These are phyloP conservation scores for Mycena belliarum DNA, from an alignment of 768 basidiomycete species.

Conservation along the genomic window DNA sequence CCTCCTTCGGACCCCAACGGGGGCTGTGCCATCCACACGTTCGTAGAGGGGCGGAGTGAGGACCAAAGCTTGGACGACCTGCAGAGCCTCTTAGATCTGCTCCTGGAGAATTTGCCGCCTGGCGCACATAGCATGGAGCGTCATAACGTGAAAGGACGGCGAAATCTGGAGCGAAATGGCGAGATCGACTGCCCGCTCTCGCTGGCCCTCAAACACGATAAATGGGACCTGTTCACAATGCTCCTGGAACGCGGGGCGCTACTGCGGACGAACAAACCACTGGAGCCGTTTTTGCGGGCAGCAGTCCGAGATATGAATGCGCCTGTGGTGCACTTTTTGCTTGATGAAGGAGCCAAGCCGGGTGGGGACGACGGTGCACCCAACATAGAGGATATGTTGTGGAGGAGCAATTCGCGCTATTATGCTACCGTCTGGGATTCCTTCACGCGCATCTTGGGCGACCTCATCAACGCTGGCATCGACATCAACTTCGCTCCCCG, in stretches of 20 bases:
- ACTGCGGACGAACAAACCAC: slow-evolving; percentile 1
- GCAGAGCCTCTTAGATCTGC: slow-evolving; percentile 8
- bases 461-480: neutral
- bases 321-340: neutral
- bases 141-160: too few species aligned
- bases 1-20: neutral
- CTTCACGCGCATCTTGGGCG: neutral
- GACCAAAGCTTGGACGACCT: neutral
- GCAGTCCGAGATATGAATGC: neutral
- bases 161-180: neutral
- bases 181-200: slow-evolving; percentile 10
- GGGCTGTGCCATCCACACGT: neutral
- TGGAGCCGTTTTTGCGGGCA: neutral
- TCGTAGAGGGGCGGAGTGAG: neutral
- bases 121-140: slow-evolving; percentile 14
- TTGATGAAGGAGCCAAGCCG: slow-evolving; percentile 1
- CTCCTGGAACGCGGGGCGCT: slow-evolving; percentile 9
- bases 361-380: too few species aligned
- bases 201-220: slow-evolving; percentile 2
- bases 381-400: too few species aligned
- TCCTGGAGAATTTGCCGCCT: slow-evolving; percentile 1
- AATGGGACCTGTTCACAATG: slow-evolving; percentile 5
- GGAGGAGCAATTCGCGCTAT: too few species aligned
- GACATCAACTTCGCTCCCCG: neutral
- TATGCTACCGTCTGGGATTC: neutral